These are phyloP conservation scores for Sarocladium brachiariae DNA, from an alignment of 2,329 filamentous ascomycete species.

Conservation along the genomic window DNA sequence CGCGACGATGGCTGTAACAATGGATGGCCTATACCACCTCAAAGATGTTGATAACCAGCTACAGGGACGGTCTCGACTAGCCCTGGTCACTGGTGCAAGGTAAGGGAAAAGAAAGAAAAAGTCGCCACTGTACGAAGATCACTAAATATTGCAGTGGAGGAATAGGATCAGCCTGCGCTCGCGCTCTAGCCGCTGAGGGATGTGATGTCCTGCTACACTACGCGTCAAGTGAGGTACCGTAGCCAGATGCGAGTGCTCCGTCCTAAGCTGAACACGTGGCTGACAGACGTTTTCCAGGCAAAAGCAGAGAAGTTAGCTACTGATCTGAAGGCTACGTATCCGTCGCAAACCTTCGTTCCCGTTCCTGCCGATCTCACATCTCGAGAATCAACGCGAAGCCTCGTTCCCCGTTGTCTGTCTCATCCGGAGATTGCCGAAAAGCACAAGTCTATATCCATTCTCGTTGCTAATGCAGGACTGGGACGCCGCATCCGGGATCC, in stretches of 20 bases:
- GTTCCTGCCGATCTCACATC: conserved; percentile 22
- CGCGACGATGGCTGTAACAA: too few species aligned
- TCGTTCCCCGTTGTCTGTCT: conserved; percentile 18
- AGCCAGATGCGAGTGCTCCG: too few species aligned
- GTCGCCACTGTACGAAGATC: too few species aligned
- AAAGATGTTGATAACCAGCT: neutral
- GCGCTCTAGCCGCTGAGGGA: conserved; percentile 25
- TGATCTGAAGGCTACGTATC: conserved; percentile 18
- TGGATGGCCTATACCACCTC: neutral
- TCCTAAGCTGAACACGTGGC: too few species aligned
- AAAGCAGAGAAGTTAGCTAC: conserved; percentile 24
- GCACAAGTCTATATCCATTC: conserved; percentile 23
- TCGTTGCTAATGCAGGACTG: conserved; percentile 26
- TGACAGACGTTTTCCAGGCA: conserved; percentile 14
- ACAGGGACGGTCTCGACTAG: conserved; percentile 18
- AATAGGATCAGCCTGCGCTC: conserved; percentile 26
- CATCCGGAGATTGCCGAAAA: conserved; percentile 13
- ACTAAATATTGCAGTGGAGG: conserved; percentile 21
- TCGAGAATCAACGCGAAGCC: conserved; percentile 19
- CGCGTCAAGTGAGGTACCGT: conserved; percentile 23
- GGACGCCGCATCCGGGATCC: conserved; percentile 27
- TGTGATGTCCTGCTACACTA: conserved; percentile 29
- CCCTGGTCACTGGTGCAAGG: conserved; percentile 28
- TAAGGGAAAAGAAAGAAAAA: conserved; percentile 10
- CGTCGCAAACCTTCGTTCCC: conserved; percentile 21